Base-by-base conservation (phyloP, 164 flowering plant species). In the Euptelea pleiosperma region DNA sequence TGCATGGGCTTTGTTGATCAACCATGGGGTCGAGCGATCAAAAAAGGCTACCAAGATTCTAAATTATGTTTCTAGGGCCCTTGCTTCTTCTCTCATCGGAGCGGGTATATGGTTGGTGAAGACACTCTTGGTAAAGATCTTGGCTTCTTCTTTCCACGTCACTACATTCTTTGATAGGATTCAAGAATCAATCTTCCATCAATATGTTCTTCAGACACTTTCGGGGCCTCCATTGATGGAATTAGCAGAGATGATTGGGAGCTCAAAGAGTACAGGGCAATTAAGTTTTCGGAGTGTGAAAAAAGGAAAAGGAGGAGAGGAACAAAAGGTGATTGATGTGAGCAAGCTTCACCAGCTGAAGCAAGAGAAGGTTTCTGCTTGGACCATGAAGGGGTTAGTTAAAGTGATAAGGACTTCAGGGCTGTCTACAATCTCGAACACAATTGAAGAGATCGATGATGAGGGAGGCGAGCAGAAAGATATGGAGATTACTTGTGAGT, bases 161-260 rank as follows among this genome's bases (percentile, higher is more conserved):
- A 70, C 53, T 21, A 76, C 82, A 43, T 91, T 83, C 75, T 91
- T 89, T 59, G 98, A 91, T 31, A 70, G 96, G 56, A 89, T 91
- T 60, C 92, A 89, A 56, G 96, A 86, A 57, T 80, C 90, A 1
- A 65, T 89, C 8, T 83, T 83, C 56, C 82, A 85, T 70, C 96
- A 89, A 58, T 87, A 86, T 66, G 76, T 89, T 31, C 80, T 91
- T 25, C 75, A 69, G 70, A 73, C 80, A 1, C 91, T 91, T 11
- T 86, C 98, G 0, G 91, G 92, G 21, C 82, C 82, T 40, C 95
- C 95, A 15, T 11, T 73, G 47, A 74, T 80, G 82, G 86, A 78
- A 64, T 60, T 70, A 68, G 78, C 65, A 0, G 82, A 65, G 40
- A 64, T 1, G 4, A 34, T 73, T 34, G 77, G 73, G 9, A 55